phyloP scores from a whole-genome alignment of 2,329 filamentous ascomycete species.

The Aspergillus ochraceoroseus region DNA sequence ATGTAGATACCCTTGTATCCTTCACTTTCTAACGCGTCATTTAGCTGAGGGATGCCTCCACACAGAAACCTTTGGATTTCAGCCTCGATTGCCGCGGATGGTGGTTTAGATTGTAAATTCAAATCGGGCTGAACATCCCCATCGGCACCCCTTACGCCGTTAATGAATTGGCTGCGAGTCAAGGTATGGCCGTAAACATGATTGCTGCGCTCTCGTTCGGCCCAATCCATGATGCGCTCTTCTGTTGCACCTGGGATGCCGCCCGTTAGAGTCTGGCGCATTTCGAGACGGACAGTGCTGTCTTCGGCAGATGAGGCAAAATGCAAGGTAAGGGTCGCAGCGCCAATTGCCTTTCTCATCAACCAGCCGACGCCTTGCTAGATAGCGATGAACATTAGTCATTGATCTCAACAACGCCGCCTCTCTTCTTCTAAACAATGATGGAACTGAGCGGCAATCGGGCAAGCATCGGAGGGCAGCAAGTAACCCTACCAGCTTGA shows the following conservation, averaged over 20 bases:
- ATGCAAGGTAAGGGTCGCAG: conserved; percentile 10
- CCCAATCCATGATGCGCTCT: conserved; percentile 15
- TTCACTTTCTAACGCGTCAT: not conserved
- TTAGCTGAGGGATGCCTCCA: conserved; percentile 1
- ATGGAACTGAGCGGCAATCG: no score
- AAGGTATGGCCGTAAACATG: conserved; percentile 10
- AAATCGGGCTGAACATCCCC: conserved; percentile 4
- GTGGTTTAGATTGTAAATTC: conserved; percentile 1
- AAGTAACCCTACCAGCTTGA: conserved; percentile 2
- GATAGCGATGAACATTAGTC: not conserved
- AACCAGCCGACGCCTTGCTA: conserved; percentile 16
- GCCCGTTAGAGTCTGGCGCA: conserved; percentile 11
- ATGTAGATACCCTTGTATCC: conserved; percentile 8
- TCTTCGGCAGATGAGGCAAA: conserved; percentile 2
- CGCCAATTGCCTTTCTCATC: conserved; percentile 8
- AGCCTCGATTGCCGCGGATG: not conserved
- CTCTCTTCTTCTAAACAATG: not conserved
- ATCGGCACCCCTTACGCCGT: conserved; percentile 4
- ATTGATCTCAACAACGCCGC: not conserved
- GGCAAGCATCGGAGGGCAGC: not conserved
- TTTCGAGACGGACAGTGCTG: not conserved
- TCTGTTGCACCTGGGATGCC: conserved; percentile 11
- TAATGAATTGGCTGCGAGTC: conserved; percentile 9
- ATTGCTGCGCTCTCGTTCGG: conserved; percentile 11
- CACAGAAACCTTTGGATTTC: conserved; percentile 6